phyloP scores from a whole-genome alignment of 2,329 filamentous ascomycete genomes.

The Ceratocystis cacaofunesta region DNA sequence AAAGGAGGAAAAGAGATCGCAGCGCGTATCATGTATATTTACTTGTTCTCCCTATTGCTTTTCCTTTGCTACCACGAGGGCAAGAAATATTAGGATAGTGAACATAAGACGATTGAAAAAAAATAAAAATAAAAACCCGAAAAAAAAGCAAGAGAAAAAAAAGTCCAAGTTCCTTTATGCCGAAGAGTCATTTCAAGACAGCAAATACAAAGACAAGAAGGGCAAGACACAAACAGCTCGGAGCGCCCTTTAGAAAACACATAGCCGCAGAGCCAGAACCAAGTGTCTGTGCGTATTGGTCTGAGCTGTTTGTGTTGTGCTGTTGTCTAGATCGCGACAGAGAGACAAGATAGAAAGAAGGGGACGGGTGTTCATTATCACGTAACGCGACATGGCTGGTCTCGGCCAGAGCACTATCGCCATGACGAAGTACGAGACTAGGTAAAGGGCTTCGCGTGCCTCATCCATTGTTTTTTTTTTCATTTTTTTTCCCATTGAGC shows the following conservation, averaged over 20 bases:
- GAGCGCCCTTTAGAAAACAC: background rate
- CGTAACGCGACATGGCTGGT: no score
- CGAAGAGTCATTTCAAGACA: no score
- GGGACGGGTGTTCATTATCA: no score
- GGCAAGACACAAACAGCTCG: no score
- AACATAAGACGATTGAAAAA: background rate
- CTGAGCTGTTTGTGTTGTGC: background rate
- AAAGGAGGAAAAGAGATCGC: background rate
- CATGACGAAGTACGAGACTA: no score
- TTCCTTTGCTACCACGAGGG: no score
- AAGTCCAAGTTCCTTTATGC: background rate
- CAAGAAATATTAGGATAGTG: no score
- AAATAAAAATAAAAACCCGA: background rate
- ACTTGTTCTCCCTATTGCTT: background rate
- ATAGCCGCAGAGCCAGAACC: background rate
- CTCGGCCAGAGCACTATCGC: no score
- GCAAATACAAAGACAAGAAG: no score
- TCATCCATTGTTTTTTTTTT: no score
- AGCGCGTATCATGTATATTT: background rate
- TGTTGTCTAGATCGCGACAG: background rate
- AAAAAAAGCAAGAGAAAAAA: background rate
- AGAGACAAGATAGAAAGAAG: background rate
- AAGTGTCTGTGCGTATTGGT: background rate
- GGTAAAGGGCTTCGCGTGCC: no score
- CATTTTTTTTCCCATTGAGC: no score